phyloP scores from a whole-genome alignment of 2,329 filamentous ascomycete genomes.

The Blastomyces silverae region DNA sequence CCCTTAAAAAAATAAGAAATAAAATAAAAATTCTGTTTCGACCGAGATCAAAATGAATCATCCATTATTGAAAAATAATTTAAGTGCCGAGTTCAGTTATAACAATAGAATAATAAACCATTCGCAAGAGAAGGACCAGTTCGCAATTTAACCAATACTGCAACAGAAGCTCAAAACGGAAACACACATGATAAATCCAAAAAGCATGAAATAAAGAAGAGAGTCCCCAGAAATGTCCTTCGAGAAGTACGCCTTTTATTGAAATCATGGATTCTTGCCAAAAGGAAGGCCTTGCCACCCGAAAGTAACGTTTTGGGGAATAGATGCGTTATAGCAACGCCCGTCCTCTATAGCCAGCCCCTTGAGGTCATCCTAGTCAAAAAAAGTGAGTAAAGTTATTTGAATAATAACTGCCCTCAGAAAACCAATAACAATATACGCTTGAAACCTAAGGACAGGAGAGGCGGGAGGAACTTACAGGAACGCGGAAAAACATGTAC shows the following conservation, averaged over 20 bases:
- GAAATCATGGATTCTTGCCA: neutral
- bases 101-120: neutral
- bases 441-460: neutral
- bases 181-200: neutral
- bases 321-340: slow-evolving; percentile 58
- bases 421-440: neutral
- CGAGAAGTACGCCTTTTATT: neutral
- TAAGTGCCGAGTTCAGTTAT: neutral
- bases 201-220: neutral
- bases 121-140: neutral
- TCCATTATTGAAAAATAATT: neutral
- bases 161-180: neutral
- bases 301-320: slow-evolving; percentile 67
- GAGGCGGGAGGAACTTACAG: slow-evolving; percentile 31
- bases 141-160: neutral
- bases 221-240: neutral
- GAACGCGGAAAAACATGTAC: slow-evolving; percentile 74
- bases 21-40: neutral
- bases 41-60: neutral
- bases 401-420: too few species aligned
- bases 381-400: neutral
- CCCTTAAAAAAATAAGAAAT: too few species aligned
- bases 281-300: slow-evolving; percentile 48
- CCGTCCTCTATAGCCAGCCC: slow-evolving; percentile 61
- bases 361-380: slow-evolving; percentile 52